Evolutionary conservation across 2,329 filamentous ascomycete genomes (phyloP).

Genomic region (Pseudocercospora cruenta): DNA sequence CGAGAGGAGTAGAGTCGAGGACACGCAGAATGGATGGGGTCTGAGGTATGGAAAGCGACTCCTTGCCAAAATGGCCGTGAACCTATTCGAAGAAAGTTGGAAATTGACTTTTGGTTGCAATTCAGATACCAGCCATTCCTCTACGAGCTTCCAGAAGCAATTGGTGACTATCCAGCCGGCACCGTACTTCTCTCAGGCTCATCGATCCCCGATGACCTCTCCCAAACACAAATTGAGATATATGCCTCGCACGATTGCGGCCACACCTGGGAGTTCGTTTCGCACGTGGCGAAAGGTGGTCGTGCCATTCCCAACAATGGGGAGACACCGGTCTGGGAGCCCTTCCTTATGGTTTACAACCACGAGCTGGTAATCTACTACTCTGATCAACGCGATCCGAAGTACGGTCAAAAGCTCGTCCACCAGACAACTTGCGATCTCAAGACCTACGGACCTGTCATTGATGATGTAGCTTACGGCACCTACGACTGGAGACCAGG

Average conservation of each 20-base stretch:
- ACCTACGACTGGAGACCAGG: constrained; percentile 67
- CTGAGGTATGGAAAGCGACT: constrained; percentile 41
- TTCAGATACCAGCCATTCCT: constrained; percentile 68
- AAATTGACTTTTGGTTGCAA: background rate
- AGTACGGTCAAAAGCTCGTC: constrained; percentile 69
- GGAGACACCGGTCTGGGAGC: constrained; percentile 65
- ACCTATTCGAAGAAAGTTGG: background rate
- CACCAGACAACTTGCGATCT: constrained; percentile 67
- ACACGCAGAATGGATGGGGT: constrained; percentile 67
- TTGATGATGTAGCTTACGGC: constrained; percentile 67
- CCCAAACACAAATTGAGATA: constrained; percentile 68
- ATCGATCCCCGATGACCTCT: constrained; percentile 62
- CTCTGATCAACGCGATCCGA: constrained; percentile 69
- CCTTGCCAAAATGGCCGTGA: background rate
- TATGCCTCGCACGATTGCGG: constrained; percentile 68
- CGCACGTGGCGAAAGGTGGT: constrained; percentile 66
- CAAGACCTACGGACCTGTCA: constrained; percentile 60
- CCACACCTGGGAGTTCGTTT: constrained; percentile 67
- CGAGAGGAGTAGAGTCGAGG: constrained; percentile 64
- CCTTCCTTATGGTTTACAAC: constrained; percentile 63
- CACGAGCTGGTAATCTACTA: constrained; percentile 68
- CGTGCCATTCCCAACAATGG: constrained; percentile 20
- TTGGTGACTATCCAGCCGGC: constrained; percentile 63
- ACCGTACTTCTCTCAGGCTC: constrained; percentile 67
- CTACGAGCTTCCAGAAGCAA: constrained; percentile 62